Percentiles rank a stretch among this genome's conserved stretches.
These are phyloP conservation scores for Lasiosphaeria ovina DNA, from an alignment of 495 filamentous ascomycete genomes.

Conservation along the genomic window DNA sequence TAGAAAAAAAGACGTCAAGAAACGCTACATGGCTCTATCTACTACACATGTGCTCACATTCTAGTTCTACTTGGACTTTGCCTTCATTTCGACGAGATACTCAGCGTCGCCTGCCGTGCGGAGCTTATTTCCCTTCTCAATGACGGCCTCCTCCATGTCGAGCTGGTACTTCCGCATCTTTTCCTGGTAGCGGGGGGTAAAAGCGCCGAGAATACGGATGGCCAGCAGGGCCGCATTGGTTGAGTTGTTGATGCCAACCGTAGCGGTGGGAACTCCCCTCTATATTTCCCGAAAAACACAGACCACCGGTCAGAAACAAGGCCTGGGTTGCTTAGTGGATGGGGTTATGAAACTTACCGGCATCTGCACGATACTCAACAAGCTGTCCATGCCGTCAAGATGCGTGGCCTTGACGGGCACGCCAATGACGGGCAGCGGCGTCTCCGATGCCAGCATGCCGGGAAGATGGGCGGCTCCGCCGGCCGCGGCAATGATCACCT, in stretches of 20 bases:
- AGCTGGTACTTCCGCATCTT: conserved; percentile 66
- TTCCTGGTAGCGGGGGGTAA: conserved; percentile 55
- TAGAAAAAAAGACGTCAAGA: no score
- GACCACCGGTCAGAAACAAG: background rate
- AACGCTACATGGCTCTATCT: no score
- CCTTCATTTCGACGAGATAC: conserved; percentile 49
- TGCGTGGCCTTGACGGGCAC: conserved; percentile 85
- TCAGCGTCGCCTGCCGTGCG: conserved; percentile 65
- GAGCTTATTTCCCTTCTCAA: conserved; percentile 64
- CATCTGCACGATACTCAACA: conserved; percentile 94
- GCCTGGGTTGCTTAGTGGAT: conserved; percentile 1
- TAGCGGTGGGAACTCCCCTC: conserved; percentile 77
- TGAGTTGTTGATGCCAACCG: conserved; percentile 90
- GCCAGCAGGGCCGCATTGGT: conserved; percentile 90
- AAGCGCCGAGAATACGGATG: conserved; percentile 74
- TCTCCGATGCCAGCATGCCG: conserved; percentile 86
- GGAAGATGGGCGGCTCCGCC: conserved; percentile 90
- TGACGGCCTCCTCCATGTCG: conserved; percentile 61
- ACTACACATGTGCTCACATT: background rate
- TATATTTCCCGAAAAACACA: conserved; percentile 11
- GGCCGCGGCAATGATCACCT: conserved; percentile 92
- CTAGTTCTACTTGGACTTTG: background rate
- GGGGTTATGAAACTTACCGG: conserved; percentile 44
- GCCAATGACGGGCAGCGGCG: conserved; percentile 88
- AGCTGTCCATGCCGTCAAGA: conserved; percentile 83